Evolutionary conservation across 164 flowering plant genomes (phyloP).

Genomic region (Magnolia officinalis): DNA sequence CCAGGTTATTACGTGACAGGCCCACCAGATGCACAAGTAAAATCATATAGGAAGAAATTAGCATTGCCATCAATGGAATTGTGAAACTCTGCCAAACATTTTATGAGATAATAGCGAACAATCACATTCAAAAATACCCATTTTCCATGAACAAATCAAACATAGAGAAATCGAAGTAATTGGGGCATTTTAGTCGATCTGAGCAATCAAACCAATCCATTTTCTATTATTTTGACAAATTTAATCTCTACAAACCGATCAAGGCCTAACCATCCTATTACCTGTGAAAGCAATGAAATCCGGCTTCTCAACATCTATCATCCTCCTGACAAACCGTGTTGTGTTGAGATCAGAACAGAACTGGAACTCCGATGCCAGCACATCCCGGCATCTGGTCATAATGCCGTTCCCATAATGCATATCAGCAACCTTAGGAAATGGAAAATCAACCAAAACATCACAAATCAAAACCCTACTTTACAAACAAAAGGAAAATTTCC

Average conservation of each 20-base stretch:
- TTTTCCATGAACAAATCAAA: too few relatives aligned
- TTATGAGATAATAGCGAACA: too few relatives aligned
- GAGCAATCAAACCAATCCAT: too few relatives aligned
- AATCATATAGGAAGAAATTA: too few relatives aligned
- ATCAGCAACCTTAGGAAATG: constrained; percentile 60
- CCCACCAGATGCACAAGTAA: too few relatives aligned
- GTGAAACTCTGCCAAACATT: too few relatives aligned
- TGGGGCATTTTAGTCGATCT: too few relatives aligned
- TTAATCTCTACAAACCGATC: neutral
- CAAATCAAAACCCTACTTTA: neutral
- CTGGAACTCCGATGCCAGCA: constrained; percentile 43
- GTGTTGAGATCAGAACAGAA: constrained; percentile 84
- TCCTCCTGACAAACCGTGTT: constrained; percentile 52
- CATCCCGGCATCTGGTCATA: constrained; percentile 69
- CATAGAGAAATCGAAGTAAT: too few relatives aligned
- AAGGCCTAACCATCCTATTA: constrained; percentile 9
- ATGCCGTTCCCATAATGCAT: constrained; percentile 82
- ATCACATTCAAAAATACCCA: too few relatives aligned
- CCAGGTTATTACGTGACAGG: too few relatives aligned
- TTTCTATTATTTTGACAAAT: neutral
- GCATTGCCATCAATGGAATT: too few relatives aligned
- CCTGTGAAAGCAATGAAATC: constrained; percentile 88
- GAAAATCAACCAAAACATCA: neutral
- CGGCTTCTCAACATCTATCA: constrained; percentile 76
- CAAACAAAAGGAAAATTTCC: neutral